Evolutionary conservation across 345 rosid species (phyloP).

Genomic region (Camelina neglecta): DNA sequence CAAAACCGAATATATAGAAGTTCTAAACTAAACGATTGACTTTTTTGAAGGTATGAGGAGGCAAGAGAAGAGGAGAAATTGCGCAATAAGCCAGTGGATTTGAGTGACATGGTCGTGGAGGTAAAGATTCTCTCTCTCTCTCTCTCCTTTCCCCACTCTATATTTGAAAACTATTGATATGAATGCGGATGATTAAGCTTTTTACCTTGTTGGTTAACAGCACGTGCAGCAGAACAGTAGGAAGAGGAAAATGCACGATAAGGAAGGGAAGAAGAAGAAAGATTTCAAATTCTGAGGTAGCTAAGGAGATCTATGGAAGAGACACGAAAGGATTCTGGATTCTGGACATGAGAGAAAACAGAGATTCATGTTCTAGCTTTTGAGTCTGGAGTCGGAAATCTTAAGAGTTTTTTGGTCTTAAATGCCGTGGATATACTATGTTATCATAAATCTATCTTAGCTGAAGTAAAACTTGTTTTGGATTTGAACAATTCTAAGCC

Average conservation of each 20-base stretch:
- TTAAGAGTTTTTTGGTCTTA: neutral
- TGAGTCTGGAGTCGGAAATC: neutral
- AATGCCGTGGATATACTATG: neutral
- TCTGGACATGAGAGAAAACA: neutral
- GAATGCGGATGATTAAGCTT: neutral
- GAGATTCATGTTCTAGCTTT: constrained; percentile 7
- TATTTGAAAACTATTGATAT: neutral
- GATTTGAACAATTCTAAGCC: neutral
- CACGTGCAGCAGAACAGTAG: constrained; percentile 75
- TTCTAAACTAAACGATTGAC: neutral
- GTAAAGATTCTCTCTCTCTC: constrained; percentile 43
- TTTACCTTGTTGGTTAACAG: constrained; percentile 25
- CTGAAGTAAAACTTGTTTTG: neutral
- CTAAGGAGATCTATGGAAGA: neutral
- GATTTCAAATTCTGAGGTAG: constrained; percentile 55
- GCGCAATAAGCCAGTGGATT: constrained; percentile 91
- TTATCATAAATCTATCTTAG: neutral
- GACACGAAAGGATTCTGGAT: neutral
- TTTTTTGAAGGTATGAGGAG: constrained; percentile 77
- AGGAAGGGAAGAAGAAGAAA: constrained; percentile 94
- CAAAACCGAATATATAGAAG: neutral
- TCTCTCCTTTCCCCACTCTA: neutral
- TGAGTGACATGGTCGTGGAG: constrained; percentile 99
- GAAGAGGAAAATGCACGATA: constrained; percentile 86
- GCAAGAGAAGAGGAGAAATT: constrained; percentile 96